These are phyloP conservation scores for Macaranga tanarius DNA, from an alignment of 441 rosid genomes.

Conservation along the genomic window DNA sequence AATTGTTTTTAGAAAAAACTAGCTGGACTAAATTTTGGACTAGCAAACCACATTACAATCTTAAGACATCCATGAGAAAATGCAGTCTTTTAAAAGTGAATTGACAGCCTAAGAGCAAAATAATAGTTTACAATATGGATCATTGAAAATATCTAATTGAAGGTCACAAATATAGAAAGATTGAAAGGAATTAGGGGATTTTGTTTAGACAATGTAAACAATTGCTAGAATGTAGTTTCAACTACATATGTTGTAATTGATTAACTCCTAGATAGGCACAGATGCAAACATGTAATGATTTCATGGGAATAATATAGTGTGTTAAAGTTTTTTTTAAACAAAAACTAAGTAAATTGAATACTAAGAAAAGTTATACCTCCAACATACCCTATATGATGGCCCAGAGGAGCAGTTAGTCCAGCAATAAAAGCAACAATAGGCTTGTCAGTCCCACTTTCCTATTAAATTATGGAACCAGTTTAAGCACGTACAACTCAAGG, in stretches of 20 bases:
- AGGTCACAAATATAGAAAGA: not conserved
- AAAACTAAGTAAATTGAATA: not conserved
- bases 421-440: slow-evolving; percentile 97
- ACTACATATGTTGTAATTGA: not conserved
- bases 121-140: not conserved
- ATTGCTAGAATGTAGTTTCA: not conserved
- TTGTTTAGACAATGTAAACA: not conserved
- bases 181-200: not conserved
- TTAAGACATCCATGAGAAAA: not conserved
- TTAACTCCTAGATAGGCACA: not conserved
- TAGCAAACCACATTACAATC: not conserved
- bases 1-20: not conserved
- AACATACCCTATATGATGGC: slow-evolving; percentile 99
- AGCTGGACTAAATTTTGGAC: not conserved
- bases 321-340: not conserved
- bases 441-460: slow-evolving; percentile 95
- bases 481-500: not conserved
- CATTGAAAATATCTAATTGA: not conserved
- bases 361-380: slow-evolving; percentile 58
- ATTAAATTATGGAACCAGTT: slow-evolving; percentile 28
- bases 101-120: not conserved
- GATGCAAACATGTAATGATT: not conserved
- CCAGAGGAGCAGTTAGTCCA: slow-evolving; percentile 98
- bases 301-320: too few relatives aligned
- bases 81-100: not conserved